phyloP scores from a whole-genome alignment of 306 rosid species.

The Ochetophila trinervis region DNA sequence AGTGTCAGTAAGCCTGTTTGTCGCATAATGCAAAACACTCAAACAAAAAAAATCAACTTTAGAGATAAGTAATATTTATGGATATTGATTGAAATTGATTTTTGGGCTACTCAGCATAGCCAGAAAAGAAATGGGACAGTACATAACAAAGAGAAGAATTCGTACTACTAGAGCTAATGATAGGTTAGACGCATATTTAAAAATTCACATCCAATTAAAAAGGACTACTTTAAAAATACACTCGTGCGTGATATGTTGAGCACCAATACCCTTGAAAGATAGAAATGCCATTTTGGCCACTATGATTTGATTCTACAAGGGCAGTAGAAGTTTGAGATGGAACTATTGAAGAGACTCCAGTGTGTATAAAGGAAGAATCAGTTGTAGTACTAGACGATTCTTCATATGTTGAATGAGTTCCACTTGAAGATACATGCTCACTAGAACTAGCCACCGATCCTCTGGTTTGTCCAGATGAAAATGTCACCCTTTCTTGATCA shows the following conservation, averaged over 20 bases:
- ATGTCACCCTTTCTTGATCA: slow-evolving; percentile 39
- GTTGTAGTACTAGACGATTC: slow-evolving; percentile 41
- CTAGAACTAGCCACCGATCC: slow-evolving; percentile 32
- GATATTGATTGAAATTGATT: background rate
- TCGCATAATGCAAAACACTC: background rate
- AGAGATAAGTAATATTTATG: background rate
- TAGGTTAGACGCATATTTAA: background rate
- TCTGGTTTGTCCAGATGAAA: slow-evolving; percentile 37
- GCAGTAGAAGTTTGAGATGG: slow-evolving; percentile 33
- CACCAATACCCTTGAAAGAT: slow-evolving; percentile 75
- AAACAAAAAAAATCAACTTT: background rate
- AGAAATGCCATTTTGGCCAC: slow-evolving; percentile 60
- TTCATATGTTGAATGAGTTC: slow-evolving; percentile 27
- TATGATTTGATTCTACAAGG: slow-evolving; percentile 34
- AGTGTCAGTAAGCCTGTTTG: slow-evolving; percentile 1
- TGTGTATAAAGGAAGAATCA: slow-evolving; percentile 29
- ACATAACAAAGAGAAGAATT: background rate
- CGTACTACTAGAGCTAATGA: background rate
- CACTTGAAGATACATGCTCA: slow-evolving; percentile 33
- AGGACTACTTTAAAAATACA: slow-evolving; percentile 11
- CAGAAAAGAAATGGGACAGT: background rate
- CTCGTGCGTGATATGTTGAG: slow-evolving; percentile 24
- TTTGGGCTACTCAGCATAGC: background rate
- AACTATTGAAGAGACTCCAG: slow-evolving; percentile 35
- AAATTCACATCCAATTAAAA: background rate